Base-by-base conservation (phyloP, 2,329 filamentous ascomycete genomes). In the Chaetomiaceae sp. region DNA sequence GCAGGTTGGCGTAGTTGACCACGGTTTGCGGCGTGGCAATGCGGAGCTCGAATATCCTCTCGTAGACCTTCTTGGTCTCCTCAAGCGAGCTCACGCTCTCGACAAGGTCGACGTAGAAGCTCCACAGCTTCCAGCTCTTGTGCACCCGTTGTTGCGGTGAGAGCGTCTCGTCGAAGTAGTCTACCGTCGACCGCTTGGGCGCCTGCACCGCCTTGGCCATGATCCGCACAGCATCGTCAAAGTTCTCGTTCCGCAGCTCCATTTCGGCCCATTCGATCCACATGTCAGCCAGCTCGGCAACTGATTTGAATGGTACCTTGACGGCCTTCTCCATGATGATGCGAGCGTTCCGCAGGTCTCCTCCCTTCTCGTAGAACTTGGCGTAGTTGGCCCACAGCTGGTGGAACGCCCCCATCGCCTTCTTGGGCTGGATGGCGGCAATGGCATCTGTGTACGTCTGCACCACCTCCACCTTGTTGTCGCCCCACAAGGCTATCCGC, bases 221-320 rank as follows among this genome's bases (percentile, higher is more conserved):
- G 62, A 98, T 91, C 51, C 85, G 84, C 52, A 96, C 84, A 3
- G 94, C 93, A 59, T 87, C 85, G 62, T 97, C 90, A 55, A 97
- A 96, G 62, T 97, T 94, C 60, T 97, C 90, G 60, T 89, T 89
- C 39, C 93, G 85, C 39, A 98, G 75, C 65, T 98, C 93, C 86
- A 98, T 88, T 67, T 98, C 91, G 1, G 94, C 91, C 91, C 93
- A 98, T 68, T 95, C 89, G 54, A 94, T 94, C 93, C 93, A 98
- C 78, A 93, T 95, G 60, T 98, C 93, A 17, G 93, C 93, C 48
- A 98, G 75, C 66, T 98, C 93, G 24, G 86, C 83, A n/a, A 98
- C 91, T 1, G 90, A 94, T 62, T 95, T 97, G 74, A 94, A 98
- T 0, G 91, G 90, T 1, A 98, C 93, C 62, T 96, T 97, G 61